A percentile compares a stretch with the other conserved stretches of the same genome.
Evolutionary conservation across 2,329 filamentous ascomycete genomes (phyloP).

Genomic region (Colletotrichum costaricense): DNA sequence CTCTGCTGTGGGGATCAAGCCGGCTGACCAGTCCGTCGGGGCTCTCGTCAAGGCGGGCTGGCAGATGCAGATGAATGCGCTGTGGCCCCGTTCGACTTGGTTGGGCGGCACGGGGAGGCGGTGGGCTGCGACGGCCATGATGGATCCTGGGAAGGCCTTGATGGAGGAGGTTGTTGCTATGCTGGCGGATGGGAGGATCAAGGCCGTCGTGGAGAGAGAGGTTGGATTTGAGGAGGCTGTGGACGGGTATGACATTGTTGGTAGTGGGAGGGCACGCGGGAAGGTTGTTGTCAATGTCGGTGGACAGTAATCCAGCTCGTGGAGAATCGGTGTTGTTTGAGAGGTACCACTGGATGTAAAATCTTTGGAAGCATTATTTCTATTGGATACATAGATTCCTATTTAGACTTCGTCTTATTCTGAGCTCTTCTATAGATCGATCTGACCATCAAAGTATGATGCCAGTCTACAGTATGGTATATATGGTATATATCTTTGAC

Average conservation of each 20-base stretch:
- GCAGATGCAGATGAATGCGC: slow-evolving; percentile 51
- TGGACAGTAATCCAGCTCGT: slow-evolving; percentile 1
- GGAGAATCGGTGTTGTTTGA: too few species aligned
- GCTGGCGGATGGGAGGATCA: slow-evolving; percentile 47
- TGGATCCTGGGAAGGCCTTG: slow-evolving; percentile 46
- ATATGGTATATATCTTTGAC: background rate
- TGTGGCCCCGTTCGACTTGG: slow-evolving; percentile 48
- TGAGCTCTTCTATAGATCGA: background rate
- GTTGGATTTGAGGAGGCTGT: slow-evolving; percentile 50
- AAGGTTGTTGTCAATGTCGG: slow-evolving; percentile 52
- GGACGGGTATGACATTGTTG: slow-evolving; percentile 49
- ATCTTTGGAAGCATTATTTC: background rate
- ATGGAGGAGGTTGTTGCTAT: slow-evolving; percentile 47
- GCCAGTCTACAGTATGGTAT: background rate
- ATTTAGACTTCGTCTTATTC: background rate
- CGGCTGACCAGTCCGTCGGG: slow-evolving; percentile 45
- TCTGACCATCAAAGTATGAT: background rate
- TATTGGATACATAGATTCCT: background rate
- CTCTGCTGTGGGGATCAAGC: slow-evolving; percentile 53
- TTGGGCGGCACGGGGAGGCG: slow-evolving; percentile 51
- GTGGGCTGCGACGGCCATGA: slow-evolving; percentile 48
- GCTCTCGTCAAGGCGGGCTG: slow-evolving; percentile 45
- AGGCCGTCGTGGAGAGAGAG: slow-evolving; percentile 49
- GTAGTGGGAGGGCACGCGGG: slow-evolving; percentile 47
- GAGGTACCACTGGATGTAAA: too few species aligned